Evolutionary conservation across 371 early-diverging fungal species (phyloP), one percentile per base, ranked within the genome.

Genomic region (Actinomortierella wolfii): DNA sequence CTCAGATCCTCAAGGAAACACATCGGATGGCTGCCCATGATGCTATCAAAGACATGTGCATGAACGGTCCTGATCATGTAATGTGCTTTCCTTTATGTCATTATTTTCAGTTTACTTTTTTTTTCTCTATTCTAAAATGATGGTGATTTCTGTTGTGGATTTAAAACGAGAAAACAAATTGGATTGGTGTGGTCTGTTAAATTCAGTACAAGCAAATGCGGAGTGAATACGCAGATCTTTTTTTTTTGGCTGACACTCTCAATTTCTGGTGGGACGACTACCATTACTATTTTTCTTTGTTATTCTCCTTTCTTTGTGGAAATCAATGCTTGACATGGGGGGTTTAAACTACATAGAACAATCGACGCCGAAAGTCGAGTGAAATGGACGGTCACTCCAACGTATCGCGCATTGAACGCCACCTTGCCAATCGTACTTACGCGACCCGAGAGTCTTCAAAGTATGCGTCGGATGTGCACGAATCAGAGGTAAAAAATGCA

Each of bases 41-140:
- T 17, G 71, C 71, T 17, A 71, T 71, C 66, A 71, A 66, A 42
- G 56, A 52, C 48, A 65, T 71, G 66, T 53, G 66, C 44, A 71
- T 71, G 50, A 66, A 59, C 24, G 71, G 65, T 29, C 48, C 66
- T 40, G 47, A 57, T 6, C 66, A 71, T 61, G 66, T 71, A 61
- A 45, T 21, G 17, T 18, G 1, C 17, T 20, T 17, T 17, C 45
- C 17, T 45, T 20, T n/a, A n/a, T n/a, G n/a, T n/a, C n/a, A n/a
- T n/a, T n/a, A n/a, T n/a, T n/a, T n/a, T n/a, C n/a, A n/a, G n/a
- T n/a, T n/a, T n/a, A n/a, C n/a, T n/a, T n/a, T n/a, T n/a, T n/a
- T n/a, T n/a, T n/a, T n/a, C n/a, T n/a, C n/a, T n/a, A 8, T 41
- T 41, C 41, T 41, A 41, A 41, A 41, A 41, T 41, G 41, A 7